Conservation (phyloP, 345 rosid species). For the Hirschfeldia incana region DNA sequence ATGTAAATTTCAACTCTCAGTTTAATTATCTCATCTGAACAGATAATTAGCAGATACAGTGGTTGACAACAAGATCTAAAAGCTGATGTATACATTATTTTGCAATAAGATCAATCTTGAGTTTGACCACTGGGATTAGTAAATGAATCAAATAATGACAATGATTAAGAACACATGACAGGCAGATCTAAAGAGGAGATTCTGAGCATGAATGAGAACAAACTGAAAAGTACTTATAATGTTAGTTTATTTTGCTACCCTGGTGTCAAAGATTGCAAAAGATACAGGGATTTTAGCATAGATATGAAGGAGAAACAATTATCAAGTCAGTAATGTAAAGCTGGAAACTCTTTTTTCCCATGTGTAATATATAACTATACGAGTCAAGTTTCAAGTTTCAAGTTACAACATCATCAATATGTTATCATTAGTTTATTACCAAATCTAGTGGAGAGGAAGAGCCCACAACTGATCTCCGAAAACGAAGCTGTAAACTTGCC, state of each 20-base stretch:
- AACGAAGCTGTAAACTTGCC: conserved; percentile 54
- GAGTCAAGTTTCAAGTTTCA: conserved; percentile 37
- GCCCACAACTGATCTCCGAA: conserved; percentile 49
- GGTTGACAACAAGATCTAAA: conserved; percentile 32
- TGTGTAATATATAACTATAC: background rate
- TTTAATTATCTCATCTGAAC: conserved; percentile 24
- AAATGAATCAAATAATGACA: conserved; percentile 24
- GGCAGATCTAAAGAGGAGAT: conserved; percentile 41
- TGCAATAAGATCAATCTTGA: conserved; percentile 17
- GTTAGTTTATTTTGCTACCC: conserved; percentile 24
- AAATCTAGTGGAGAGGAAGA: conserved; percentile 27
- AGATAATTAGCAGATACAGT: conserved; percentile 29
- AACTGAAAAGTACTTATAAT: conserved; percentile 23
- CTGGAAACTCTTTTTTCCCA: conserved; percentile 18
- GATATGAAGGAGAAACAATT: conserved; percentile 43
- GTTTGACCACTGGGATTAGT: conserved; percentile 33
- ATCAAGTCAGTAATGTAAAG: conserved; percentile 31
- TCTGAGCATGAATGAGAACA: conserved; percentile 43
- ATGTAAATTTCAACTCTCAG: conserved; percentile 24
- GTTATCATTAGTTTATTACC: conserved; percentile 11
- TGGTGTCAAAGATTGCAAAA: conserved; percentile 42
- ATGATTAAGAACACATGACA: conserved; percentile 39
- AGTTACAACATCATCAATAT: background rate
- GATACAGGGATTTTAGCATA: conserved; percentile 48
- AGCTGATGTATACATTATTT: conserved; percentile 28